Percentiles rank a stretch among this genome's conserved stretches.
Evolutionary conservation across 108 stramenopile species (phyloP).

Genomic region (Conticribra guillardii): DNA sequence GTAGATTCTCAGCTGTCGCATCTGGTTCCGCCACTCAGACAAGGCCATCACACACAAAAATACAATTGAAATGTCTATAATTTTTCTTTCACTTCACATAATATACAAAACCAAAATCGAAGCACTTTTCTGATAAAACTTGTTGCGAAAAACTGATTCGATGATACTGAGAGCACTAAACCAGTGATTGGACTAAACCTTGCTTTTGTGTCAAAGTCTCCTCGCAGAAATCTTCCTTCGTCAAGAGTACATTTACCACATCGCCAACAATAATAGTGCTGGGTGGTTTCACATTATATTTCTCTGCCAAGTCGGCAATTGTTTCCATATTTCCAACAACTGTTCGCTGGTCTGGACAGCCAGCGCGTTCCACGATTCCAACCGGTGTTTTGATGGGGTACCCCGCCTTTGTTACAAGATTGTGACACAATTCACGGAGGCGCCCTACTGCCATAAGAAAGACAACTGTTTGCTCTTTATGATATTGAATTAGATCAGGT

Average conservation of each 20-base stretch:
- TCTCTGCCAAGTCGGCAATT: constrained; percentile 82
- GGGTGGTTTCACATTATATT: constrained; percentile 75
- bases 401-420: constrained; percentile 60
- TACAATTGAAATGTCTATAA: no score
- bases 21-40: no score
- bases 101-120: no score
- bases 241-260: constrained; percentile 79
- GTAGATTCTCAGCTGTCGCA: no score
- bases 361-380: constrained; percentile 84
- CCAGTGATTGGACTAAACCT: no score
- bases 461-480: constrained; percentile 88
- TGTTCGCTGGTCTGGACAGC: constrained; percentile 83
- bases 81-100: no score
- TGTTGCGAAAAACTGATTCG: no score
- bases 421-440: constrained; percentile 60
- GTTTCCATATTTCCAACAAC: constrained; percentile 78
- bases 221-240: constrained; percentile 57
- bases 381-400: constrained; percentile 83
- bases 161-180: no score
- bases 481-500: constrained; percentile 86
- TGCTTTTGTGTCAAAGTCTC: no score
- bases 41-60: no score
- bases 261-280: constrained; percentile 89
- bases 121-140: no score
- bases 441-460: constrained; percentile 92